These are phyloP conservation scores for Claviceps arundinis DNA, from an alignment of 2,329 filamentous ascomycete species.

Conservation along the genomic window DNA sequence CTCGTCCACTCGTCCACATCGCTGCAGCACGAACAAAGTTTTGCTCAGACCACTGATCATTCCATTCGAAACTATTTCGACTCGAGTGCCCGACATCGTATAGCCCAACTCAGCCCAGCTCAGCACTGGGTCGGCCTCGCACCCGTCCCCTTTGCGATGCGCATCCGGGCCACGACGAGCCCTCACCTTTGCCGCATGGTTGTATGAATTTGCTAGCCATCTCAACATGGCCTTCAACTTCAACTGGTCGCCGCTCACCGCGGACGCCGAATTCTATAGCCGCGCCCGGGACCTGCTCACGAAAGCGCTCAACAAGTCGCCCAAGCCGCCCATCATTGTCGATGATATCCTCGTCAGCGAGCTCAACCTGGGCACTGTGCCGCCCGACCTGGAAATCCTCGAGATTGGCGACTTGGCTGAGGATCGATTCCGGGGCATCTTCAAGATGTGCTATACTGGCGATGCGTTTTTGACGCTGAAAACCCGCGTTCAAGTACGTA, in stretches of 20 bases:
- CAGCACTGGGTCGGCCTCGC: not conserved
- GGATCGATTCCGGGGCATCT: slow-evolving; percentile 93
- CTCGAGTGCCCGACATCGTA: too few species aligned
- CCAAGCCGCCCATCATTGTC: slow-evolving; percentile 96
- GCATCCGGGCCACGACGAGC: slow-evolving; percentile 6
- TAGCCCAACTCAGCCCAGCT: not conserved
- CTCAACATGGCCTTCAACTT: slow-evolving; percentile 97
- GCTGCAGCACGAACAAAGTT: too few species aligned
- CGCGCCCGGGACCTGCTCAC: slow-evolving; percentile 90
- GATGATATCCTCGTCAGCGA: slow-evolving; percentile 98
- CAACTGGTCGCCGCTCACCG: slow-evolving; percentile 99
- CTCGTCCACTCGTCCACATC: too few species aligned
- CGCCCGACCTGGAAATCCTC: slow-evolving; percentile 88
- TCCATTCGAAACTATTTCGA: too few species aligned
- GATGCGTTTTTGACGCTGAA: slow-evolving; percentile 92
- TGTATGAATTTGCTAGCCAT: slow-evolving; percentile 26
- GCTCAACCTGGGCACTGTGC: slow-evolving; percentile 87
- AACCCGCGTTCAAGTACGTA: slow-evolving; percentile 77
- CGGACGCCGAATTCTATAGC: slow-evolving; percentile 81
- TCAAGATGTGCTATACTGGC: slow-evolving; percentile 97
- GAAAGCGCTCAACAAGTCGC: slow-evolving; percentile 89
- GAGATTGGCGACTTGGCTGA: slow-evolving; percentile 97
- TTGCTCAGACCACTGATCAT: too few species aligned
- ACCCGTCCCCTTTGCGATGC: slow-evolving; percentile 6
- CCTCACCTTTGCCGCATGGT: slow-evolving; percentile 18